A percentile compares a stretch with the other conserved stretches of the same genome.
phyloP scores from a whole-genome alignment of 2,329 filamentous ascomycete species.

The Pseudocercospora fijiensis region DNA sequence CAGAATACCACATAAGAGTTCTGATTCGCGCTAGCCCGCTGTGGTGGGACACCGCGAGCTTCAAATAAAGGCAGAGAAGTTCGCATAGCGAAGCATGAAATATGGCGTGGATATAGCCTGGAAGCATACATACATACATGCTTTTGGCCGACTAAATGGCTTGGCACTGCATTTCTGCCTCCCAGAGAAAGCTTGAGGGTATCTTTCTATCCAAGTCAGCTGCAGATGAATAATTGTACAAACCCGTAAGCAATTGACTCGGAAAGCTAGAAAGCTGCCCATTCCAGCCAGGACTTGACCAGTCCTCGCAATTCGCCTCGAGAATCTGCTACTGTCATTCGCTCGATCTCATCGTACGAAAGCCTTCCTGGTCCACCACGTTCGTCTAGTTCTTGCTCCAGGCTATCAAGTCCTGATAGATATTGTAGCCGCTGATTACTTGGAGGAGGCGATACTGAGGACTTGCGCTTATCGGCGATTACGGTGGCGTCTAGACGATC shows the following conservation, averaged over 20 bases:
- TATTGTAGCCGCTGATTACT: slow-evolving; percentile 41
- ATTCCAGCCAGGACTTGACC: slow-evolving; percentile 86
- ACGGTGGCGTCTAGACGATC: background rate
- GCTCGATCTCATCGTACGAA: slow-evolving; percentile 75
- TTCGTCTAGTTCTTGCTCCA: slow-evolving; percentile 66
- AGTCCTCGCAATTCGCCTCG: slow-evolving; percentile 68
- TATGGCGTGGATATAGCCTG: background rate
- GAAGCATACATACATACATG: background rate
- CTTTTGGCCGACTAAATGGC: background rate
- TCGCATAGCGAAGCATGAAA: background rate
- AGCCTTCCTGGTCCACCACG: slow-evolving; percentile 79
- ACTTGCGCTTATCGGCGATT: background rate
- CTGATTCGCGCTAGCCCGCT: background rate
- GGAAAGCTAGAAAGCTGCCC: slow-evolving; percentile 58
- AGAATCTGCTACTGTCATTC: slow-evolving; percentile 64
- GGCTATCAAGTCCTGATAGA: slow-evolving; percentile 56
- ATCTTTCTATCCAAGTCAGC: background rate
- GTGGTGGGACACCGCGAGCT: background rate
- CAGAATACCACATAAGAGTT: background rate
- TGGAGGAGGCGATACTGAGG: background rate
- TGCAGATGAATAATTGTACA: slow-evolving; percentile 3
- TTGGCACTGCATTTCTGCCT: background rate
- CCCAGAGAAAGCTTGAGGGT: background rate
- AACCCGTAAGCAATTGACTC: background rate
- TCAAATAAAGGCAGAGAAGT: background rate